These are phyloP conservation scores for Conoideocrella luteorostrata DNA, from an alignment of 2,329 filamentous ascomycete species.

Conservation along the genomic window DNA sequence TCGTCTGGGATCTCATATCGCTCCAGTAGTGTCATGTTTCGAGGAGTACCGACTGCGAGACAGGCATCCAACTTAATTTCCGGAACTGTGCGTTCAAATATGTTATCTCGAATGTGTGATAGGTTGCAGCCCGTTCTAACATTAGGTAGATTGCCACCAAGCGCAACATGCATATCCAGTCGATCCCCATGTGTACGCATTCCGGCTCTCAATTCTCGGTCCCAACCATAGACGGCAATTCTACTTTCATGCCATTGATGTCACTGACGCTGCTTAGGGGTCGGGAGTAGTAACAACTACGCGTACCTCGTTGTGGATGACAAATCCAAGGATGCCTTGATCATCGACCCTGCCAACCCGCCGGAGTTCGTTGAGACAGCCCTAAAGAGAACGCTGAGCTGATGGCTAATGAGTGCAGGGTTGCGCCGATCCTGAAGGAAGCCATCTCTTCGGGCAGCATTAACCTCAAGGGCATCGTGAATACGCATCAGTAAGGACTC, in stretches of 20 bases:
- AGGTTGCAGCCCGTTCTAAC: background rate
- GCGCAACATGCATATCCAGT: slow-evolving; percentile 70
- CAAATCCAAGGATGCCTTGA: slow-evolving; percentile 68
- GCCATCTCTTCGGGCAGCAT: slow-evolving; percentile 65
- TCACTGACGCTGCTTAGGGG: slow-evolving; percentile 49
- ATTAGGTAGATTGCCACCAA: no score
- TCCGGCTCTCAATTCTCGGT: no score
- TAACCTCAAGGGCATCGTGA: slow-evolving; percentile 83
- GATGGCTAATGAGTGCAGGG: slow-evolving; percentile 42
- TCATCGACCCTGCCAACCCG: slow-evolving; percentile 76
- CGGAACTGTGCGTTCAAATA: background rate
- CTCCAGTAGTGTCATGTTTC: slow-evolving; percentile 5
- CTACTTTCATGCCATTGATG: no score
- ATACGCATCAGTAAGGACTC: slow-evolving; percentile 85
- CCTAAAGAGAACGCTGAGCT: slow-evolving; percentile 7
- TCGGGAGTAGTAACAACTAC: slow-evolving; percentile 74
- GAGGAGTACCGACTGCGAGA: background rate
- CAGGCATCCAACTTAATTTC: background rate
- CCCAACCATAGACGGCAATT: no score
- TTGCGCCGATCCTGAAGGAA: slow-evolving; percentile 62
- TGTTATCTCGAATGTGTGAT: background rate
- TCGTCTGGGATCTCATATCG: background rate
- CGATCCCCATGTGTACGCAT: slow-evolving; percentile 86
- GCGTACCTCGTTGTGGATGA: slow-evolving; percentile 77
- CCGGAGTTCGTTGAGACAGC: slow-evolving; percentile 55